phyloP scores from a whole-genome alignment of 2,329 filamentous ascomycete species.

The Monosporascus sp. region DNA sequence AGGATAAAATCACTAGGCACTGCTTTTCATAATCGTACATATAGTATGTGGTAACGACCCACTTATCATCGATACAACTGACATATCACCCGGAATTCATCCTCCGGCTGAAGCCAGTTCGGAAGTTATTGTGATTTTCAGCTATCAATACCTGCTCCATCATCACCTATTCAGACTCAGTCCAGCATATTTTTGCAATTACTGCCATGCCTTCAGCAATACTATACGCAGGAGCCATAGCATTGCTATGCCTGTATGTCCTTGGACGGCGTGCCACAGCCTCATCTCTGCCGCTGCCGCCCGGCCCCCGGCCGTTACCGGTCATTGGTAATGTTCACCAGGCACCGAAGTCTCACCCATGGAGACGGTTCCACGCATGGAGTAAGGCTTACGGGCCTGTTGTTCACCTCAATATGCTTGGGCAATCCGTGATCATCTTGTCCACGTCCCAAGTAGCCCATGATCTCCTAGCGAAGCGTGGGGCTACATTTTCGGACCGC shows the following conservation, averaged over 20 bases:
- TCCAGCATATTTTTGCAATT: no score
- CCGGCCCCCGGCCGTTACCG: constrained; percentile 10
- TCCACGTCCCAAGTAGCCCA: constrained; percentile 7
- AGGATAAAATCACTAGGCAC: no score
- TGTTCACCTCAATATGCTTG: constrained; percentile 13
- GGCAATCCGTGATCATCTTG: constrained; percentile 14
- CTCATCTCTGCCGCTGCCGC: constrained; percentile 6
- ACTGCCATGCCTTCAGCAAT: neutral
- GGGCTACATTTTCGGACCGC: constrained; percentile 14
- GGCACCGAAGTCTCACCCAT: constrained; percentile 7
- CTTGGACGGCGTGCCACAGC: neutral
- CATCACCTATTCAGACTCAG: no score
- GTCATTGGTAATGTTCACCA: constrained; percentile 17
- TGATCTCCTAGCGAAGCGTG: constrained; percentile 12
- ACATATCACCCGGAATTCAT: no score
- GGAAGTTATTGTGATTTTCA: no score
- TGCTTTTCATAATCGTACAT: no score
- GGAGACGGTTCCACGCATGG: constrained; percentile 14
- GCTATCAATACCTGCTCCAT: no score
- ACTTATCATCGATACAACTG: no score
- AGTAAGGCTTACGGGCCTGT: constrained; percentile 12
- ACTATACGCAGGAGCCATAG: neutral
- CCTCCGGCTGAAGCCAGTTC: no score
- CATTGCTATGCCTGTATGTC: neutral
- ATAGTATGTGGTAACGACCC: no score